Evolutionary conservation across 257 asterid species (phyloP).

Genomic region (Solanum sitiens): DNA sequence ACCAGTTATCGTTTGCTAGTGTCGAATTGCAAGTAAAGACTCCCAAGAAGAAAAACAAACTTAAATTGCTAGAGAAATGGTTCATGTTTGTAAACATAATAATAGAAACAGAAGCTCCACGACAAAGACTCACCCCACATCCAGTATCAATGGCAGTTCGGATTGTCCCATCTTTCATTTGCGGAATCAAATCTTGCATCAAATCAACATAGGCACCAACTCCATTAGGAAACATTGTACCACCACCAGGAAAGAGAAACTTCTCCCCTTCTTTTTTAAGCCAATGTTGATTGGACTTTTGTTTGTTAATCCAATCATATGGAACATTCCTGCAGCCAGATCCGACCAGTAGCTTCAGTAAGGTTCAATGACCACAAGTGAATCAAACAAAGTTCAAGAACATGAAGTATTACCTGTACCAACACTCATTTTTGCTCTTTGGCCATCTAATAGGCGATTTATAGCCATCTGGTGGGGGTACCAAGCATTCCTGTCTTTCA

Average conservation of each 20-base stretch:
- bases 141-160: slow-evolving; percentile 25
- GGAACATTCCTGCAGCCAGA: slow-evolving; percentile 20
- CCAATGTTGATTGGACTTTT: slow-evolving; percentile 24
- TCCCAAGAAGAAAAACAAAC: neutral
- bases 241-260: slow-evolving; percentile 21
- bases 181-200: slow-evolving; percentile 15
- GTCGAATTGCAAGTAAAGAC: neutral
- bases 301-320: slow-evolving; percentile 23
- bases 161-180: slow-evolving; percentile 19
- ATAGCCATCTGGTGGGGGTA: slow-evolving; percentile 79
- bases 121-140: slow-evolving; percentile 13
- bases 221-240: slow-evolving; percentile 22
- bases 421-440: slow-evolving; percentile 69
- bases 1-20: neutral
- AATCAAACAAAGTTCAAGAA: neutral
- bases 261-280: slow-evolving; percentile 22
- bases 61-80: neutral
- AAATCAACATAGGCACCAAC: slow-evolving; percentile 16
- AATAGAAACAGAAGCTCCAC: neutral
- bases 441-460: slow-evolving; percentile 76
- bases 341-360: neutral
- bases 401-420: slow-evolving; percentile 57
- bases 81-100: neutral
- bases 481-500: slow-evolving; percentile 69
- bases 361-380: neutral